Evolutionary conservation across 2,329 filamentous ascomycete species (phyloP), one percentile per base, ranked within the genome.

Genomic region (Lizonia empirigonia): DNA sequence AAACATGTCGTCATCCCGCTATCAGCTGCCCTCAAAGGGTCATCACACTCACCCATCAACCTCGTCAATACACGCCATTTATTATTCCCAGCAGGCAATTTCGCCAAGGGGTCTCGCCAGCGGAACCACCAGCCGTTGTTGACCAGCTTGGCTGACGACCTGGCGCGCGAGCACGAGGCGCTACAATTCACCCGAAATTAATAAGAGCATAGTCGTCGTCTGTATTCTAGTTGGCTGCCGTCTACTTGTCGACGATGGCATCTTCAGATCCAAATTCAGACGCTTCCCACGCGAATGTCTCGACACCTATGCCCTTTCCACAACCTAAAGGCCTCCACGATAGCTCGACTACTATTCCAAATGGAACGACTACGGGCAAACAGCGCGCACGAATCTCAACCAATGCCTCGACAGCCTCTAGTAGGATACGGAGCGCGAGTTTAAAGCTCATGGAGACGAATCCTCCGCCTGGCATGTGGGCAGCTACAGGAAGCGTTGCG

Each of bases 391-490:
- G 67, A 41, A 70, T 62, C 0, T 68, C 65, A 7, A 72, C 69
- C 42, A 67, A 59, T 57, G 59, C 66, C n/a, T 74, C 71, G 7
- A 55, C 58, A 27, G 55, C 60, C 3, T 70, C 70, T 10, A 65
- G 46, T 42, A 65, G 65, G 15, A 56, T 75, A 23, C 69, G 71
- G 7, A 59, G 67, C 16, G 72, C 69, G 4, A 73, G 70, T 30
- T 60, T 73, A 44, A 74, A 68, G 53, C 52, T 72, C 24, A 72
- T 74, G 58, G 70, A 75, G 19, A 64, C 72, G 6, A 59, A 71
- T 36, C 66, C 70, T 7, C 75, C 74, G 3, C 67, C 70, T 0
- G 74, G 76, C 32, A 74, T 76, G 68, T 76, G 73, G 75, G 74
- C 76, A n/a, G 77, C 77, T 0, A 75, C 75, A 2, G 76, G 75